A percentile compares a stretch with the other conserved stretches of the same genome.
Conservation (phyloP, 768 basidiomycete genomes). For the Porpolomopsis calyptriformis region DNA sequence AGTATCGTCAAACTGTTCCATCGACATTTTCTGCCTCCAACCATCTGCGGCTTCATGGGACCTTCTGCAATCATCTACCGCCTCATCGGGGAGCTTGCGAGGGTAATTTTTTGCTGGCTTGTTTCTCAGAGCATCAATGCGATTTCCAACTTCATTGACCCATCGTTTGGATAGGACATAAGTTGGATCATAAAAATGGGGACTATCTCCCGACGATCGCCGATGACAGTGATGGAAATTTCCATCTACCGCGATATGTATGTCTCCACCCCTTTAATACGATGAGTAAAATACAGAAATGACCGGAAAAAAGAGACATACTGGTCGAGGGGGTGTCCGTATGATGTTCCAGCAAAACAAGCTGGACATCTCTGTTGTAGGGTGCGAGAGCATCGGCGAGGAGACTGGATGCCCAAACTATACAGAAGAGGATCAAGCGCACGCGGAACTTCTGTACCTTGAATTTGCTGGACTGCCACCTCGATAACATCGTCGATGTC, state of each 20-base stretch:
- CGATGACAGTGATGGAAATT: constrained; percentile 31
- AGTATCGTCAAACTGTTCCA: constrained; percentile 15
- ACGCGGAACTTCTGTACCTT: neutral
- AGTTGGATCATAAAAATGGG: constrained; percentile 20
- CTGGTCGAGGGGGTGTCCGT: constrained; percentile 14
- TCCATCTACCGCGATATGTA: constrained; percentile 12
- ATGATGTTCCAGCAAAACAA: constrained; percentile 16
- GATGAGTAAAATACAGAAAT: neutral
- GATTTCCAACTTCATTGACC: constrained; percentile 22
- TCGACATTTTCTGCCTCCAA: constrained; percentile 12
- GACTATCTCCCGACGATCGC: constrained; percentile 20
- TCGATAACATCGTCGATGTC: constrained; percentile 6
- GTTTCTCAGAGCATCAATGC: constrained; percentile 18
- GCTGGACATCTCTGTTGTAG: constrained; percentile 22
- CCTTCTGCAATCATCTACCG: constrained; percentile 17
- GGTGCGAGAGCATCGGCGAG: constrained; percentile 5
- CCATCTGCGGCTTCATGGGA: constrained; percentile 19
- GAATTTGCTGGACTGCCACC: neutral
- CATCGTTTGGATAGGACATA: constrained; percentile 25
- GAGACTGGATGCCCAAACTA: neutral
- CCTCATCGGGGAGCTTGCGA: constrained; percentile 20
- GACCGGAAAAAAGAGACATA: neutral
- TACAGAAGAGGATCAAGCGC: neutral
- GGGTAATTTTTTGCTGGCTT: neutral
- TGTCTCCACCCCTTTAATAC: neutral